These are phyloP conservation scores for Calocybe indica DNA, from an alignment of 768 basidiomycete genomes.

Conservation along the genomic window DNA sequence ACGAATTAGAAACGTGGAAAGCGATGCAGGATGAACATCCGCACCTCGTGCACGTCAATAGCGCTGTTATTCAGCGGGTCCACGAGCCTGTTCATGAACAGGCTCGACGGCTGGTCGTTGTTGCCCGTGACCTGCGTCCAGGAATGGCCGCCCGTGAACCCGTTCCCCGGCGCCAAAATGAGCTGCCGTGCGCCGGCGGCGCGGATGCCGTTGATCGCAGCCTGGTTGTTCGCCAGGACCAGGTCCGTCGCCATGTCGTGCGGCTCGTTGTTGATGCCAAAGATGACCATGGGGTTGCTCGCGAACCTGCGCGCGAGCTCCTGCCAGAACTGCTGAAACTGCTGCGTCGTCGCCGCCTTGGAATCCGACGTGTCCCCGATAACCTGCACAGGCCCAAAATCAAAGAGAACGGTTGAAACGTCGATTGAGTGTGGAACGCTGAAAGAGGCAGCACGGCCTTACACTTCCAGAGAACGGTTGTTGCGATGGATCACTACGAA, in stretches of 20 bases:
- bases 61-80: slow-evolving; percentile 37
- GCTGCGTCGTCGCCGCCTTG: slow-evolving; percentile 35
- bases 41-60: slow-evolving; percentile 41
- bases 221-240: slow-evolving; percentile 36
- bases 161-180: slow-evolving; percentile 41
- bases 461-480: slow-evolving; percentile 41
- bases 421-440: too few relatives aligned
- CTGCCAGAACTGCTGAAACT: slow-evolving; percentile 36
- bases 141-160: slow-evolving; percentile 39
- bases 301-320: slow-evolving; percentile 35
- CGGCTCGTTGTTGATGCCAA: slow-evolving; percentile 43
- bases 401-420: background rate
- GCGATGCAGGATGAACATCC: background rate
- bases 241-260: slow-evolving; percentile 40
- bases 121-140: slow-evolving; percentile 32
- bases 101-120: slow-evolving; percentile 31
- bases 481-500: slow-evolving; percentile 32
- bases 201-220: slow-evolving; percentile 38
- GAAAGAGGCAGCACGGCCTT: slow-evolving; percentile 5
- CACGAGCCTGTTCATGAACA: slow-evolving; percentile 32
- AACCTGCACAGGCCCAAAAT: slow-evolving; percentile 21
- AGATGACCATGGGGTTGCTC: slow-evolving; percentile 35
- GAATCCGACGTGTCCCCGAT: slow-evolving; percentile 40
- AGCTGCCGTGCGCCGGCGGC: slow-evolving; percentile 32
- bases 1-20: background rate